Evolutionary conservation across 257 asterid species (phyloP).

Genomic region (Gentiana straminea): DNA sequence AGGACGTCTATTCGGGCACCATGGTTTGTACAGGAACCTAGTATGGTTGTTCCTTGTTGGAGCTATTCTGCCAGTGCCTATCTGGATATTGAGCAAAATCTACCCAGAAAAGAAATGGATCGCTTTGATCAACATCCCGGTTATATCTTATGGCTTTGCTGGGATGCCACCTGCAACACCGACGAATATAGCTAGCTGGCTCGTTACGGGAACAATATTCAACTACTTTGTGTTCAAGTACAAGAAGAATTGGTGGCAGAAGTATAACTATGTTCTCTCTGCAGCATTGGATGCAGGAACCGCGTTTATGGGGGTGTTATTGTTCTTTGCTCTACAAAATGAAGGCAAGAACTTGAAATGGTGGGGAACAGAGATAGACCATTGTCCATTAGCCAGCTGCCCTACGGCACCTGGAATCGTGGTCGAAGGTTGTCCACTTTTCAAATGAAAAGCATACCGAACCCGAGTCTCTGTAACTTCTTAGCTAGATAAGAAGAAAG

Average conservation of each 20-base stretch:
- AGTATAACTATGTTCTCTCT: conserved; percentile 52
- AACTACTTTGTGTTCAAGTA: conserved; percentile 39
- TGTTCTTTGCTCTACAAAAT: conserved; percentile 42
- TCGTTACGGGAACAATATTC: conserved; percentile 34
- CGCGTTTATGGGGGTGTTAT: conserved; percentile 60
- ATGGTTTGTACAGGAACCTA: conserved; percentile 73
- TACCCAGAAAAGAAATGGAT: conserved; percentile 62
- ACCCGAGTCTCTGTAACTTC: no score
- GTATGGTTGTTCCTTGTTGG: conserved; percentile 88
- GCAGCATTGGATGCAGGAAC: conserved; percentile 67
- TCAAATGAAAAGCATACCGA: not conserved
- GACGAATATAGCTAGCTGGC: not conserved
- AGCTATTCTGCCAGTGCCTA: conserved; percentile 75
- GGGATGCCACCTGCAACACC: conserved; percentile 67
- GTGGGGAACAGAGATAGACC: conserved; percentile 63
- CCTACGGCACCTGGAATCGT: conserved; percentile 47
- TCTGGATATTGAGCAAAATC: conserved; percentile 67
- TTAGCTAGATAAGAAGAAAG: no score
- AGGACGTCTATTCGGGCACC: conserved; percentile 56
- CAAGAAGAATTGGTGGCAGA: conserved; percentile 66
- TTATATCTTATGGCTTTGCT: conserved; percentile 33
- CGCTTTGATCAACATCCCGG: conserved; percentile 46
- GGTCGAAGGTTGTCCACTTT: conserved; percentile 42
- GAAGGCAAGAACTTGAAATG: conserved; percentile 17
- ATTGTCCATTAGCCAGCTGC: conserved; percentile 52